Percentiles rank a stretch among this genome's conserved stretches.
Evolutionary conservation across 164 flowering plant genomes (phyloP).

Genomic region (Magnolia officinalis): DNA sequence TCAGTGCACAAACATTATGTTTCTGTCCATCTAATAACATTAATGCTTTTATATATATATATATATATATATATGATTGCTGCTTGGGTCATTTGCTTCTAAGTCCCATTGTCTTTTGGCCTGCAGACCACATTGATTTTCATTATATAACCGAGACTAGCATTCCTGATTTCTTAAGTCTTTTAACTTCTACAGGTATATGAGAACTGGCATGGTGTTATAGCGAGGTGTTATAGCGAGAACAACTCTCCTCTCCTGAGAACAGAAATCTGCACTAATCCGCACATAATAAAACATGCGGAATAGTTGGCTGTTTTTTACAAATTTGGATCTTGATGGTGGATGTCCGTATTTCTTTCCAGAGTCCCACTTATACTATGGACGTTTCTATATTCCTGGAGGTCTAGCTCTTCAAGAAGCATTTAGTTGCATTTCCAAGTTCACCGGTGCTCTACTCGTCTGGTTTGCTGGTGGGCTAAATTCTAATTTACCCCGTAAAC

Average conservation of each 20-base stretch:
- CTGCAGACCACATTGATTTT: too few species aligned
- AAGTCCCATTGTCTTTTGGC: too few species aligned
- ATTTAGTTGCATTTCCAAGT: slow-evolving; percentile 55
- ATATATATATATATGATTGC: too few species aligned
- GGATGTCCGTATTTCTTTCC: slow-evolving; percentile 38
- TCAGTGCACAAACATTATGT: too few species aligned
- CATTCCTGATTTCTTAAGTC: neutral
- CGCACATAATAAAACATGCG: slow-evolving; percentile 28
- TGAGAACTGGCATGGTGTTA: neutral
- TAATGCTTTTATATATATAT: too few species aligned
- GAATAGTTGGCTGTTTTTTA: slow-evolving; percentile 40
- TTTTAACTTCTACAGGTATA: neutral
- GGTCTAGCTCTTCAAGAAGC: slow-evolving; percentile 63
- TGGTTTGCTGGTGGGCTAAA: slow-evolving; percentile 37
- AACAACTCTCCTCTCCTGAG: neutral
- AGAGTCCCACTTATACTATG: slow-evolving; percentile 30
- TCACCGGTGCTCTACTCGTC: slow-evolving; percentile 51
- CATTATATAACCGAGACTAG: neutral
- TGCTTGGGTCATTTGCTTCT: too few species aligned
- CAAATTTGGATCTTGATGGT: slow-evolving; percentile 43
- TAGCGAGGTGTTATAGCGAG: neutral
- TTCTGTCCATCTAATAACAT: too few species aligned
- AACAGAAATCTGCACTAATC: neutral
- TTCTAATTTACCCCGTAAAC: slow-evolving; percentile 23
- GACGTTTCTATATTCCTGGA: slow-evolving; percentile 38